Base-by-base conservation (phyloP, 1,139 yeast species). In the Magnusiomyces paraingens region DNA sequence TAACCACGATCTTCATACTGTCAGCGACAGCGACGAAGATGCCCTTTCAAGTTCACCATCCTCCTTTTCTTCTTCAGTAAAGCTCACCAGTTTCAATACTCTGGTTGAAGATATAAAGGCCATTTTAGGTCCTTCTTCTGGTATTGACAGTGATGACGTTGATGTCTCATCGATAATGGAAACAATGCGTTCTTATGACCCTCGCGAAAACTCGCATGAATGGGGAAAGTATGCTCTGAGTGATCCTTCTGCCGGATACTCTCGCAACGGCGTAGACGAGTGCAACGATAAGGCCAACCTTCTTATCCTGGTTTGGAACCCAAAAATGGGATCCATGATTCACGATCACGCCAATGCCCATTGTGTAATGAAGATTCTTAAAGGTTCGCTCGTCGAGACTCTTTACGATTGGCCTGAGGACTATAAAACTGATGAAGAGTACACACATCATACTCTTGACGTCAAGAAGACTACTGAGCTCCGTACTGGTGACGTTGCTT, bases 271-370 rank as follows among this genome's bases (percentile, higher is more conserved):
- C 1, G 80, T 84, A 26, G 80, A 81, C 58, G 80, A 83, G 64
- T 79, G 83, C 64, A 82, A 83, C 66, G 78, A 80, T 36, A 83
- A 83, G 68, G 91, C 89, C 50, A 84, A 84, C 64, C 71, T 85
- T 58, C 73, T 86, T 50, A 70, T 85, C 15, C 69, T 85, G 52
- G 89, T 84, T 32, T 86, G 93, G 93, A 77, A 79, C 54, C 90
- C 90, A 0, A 81, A 81, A n/a, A 75, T 76, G 62, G 74, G 82
- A 22, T 81, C 87, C 44, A 78, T 83, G 50, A 82, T 85, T 58
- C 93, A 86, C 65, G 90, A 84, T 68, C 93, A 85, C 62, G 88
- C 91, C 36, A 77, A 81, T 56, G 90, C 91, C 17, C 91, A 86
- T 56, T 73, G 77, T 61, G 62, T 73, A 43, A 73, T 73, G 64